A percentile compares a stretch with the other conserved stretches of the same genome.
Evolutionary conservation across 768 basidiomycete genomes (phyloP).

Genomic region (Dioszegia hungarica): DNA sequence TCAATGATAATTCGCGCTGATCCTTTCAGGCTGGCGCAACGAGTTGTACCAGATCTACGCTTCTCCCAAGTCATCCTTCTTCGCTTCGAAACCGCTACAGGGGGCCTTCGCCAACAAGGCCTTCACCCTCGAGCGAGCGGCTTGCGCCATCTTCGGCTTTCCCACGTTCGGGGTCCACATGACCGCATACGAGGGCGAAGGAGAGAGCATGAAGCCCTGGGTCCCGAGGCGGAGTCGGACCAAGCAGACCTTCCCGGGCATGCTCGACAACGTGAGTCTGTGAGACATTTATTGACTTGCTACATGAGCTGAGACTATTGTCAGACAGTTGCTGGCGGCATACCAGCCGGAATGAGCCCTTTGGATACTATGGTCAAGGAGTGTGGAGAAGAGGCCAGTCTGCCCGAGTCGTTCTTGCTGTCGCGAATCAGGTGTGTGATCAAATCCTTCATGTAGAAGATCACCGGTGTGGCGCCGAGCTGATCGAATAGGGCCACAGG

Average conservation of each 20-base stretch:
- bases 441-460: no score
- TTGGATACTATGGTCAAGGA: conserved; percentile 82
- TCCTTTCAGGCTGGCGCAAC: conserved; percentile 67
- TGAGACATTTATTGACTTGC: neutral
- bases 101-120: conserved; percentile 48
- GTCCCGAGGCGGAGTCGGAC: conserved; percentile 76
- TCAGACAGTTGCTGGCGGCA: conserved; percentile 67
- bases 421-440: conserved; percentile 54
- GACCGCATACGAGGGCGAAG: conserved; percentile 54
- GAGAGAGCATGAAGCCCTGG: conserved; percentile 63
- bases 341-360: conserved; percentile 68
- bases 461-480: no score
- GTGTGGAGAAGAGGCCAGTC: conserved; percentile 86
- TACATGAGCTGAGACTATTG: no score
- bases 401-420: conserved; percentile 63
- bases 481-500: no score
- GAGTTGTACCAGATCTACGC: conserved; percentile 66
- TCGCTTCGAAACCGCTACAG: neutral
- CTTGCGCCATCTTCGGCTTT: conserved; percentile 81
- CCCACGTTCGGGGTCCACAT: conserved; percentile 91
- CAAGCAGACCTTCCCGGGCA: conserved; percentile 89
- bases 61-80: conserved; percentile 27
- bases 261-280: conserved; percentile 66
- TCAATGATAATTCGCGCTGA: neutral
- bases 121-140: conserved; percentile 85